Percentiles rank a stretch among this genome's conserved stretches.
These are phyloP conservation scores for Entrophospora sp. DNA, from an alignment of 192 early-diverging fungal genomes.

Conservation along the genomic window DNA sequence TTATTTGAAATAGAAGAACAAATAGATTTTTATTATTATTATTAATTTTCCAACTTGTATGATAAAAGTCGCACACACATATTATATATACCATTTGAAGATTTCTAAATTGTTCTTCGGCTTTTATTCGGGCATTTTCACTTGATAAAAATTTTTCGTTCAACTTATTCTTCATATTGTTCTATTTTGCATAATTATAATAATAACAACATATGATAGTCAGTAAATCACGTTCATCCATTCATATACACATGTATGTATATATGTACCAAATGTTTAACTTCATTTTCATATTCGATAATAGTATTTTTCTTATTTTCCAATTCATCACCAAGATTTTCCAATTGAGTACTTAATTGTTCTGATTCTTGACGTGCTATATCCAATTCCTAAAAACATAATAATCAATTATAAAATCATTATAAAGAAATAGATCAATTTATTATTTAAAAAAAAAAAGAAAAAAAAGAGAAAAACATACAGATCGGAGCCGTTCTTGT, in stretches of 20 bases:
- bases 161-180: conserved; percentile 19
- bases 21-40: no score
- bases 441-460: neutral
- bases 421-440: neutral
- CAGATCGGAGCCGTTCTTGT: conserved; percentile 28
- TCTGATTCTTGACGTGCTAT: conserved; percentile 27
- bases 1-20: no score
- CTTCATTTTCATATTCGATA: conserved; percentile 25
- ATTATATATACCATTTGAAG: conserved; percentile 4
- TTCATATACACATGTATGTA: neutral
- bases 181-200: neutral
- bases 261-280: conserved; percentile 30
- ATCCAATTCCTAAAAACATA: conserved; percentile 33
- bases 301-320: conserved; percentile 26
- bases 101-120: conserved; percentile 22
- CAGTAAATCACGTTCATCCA: no score
- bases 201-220: neutral
- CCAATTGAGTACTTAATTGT: conserved; percentile 23
- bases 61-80: no score
- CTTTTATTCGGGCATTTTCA: conserved; percentile 23
- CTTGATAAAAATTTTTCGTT: conserved; percentile 24
- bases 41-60: no score
- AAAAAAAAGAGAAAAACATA: neutral
- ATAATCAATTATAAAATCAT: no score
- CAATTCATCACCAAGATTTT: conserved; percentile 5